Conservation (phyloP, 805 yeast genomes). For the Candida coquimbonensis region DNA sequence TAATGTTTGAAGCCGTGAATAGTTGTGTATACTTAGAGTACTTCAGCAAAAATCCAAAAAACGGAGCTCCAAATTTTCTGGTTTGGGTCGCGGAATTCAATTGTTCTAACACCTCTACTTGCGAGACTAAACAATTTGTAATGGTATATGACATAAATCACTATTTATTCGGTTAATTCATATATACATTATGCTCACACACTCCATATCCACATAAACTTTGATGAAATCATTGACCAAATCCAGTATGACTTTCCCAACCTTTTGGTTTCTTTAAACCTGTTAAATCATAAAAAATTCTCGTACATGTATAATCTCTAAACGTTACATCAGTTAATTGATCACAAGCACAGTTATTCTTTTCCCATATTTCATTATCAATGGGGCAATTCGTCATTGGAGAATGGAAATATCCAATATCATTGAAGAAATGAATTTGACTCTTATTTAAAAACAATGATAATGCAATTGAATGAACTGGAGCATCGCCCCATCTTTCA, state of each 20-base stretch:
- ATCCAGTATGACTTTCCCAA: slow-evolving; percentile 49
- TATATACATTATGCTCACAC: too few species aligned
- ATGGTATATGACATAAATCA: too few species aligned
- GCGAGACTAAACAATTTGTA: too few species aligned
- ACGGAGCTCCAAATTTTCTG: too few species aligned
- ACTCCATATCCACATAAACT: too few species aligned
- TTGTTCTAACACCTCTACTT: too few species aligned
- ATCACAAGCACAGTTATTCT: slow-evolving; percentile 46
- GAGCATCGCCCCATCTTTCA: slow-evolving; percentile 94
- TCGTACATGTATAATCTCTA: slow-evolving; percentile 64
- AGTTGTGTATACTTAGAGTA: too few species aligned
- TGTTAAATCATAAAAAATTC: slow-evolving; percentile 49
- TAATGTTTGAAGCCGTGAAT: too few species aligned
- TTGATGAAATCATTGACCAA: background rate
- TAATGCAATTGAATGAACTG: slow-evolving; percentile 74
- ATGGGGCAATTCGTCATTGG: slow-evolving; percentile 61
- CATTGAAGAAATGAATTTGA: slow-evolving; percentile 66
- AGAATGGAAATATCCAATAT: slow-evolving; percentile 67
- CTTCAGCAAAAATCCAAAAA: too few species aligned
- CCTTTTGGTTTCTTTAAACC: slow-evolving; percentile 53
- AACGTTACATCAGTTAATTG: slow-evolving; percentile 67
- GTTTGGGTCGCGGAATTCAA: too few species aligned
- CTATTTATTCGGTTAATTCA: too few species aligned
- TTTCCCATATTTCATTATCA: slow-evolving; percentile 34
- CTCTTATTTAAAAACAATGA: slow-evolving; percentile 48